Base-by-base conservation (phyloP, 768 basidiomycete genomes). In the Trametes villosa region DNA sequence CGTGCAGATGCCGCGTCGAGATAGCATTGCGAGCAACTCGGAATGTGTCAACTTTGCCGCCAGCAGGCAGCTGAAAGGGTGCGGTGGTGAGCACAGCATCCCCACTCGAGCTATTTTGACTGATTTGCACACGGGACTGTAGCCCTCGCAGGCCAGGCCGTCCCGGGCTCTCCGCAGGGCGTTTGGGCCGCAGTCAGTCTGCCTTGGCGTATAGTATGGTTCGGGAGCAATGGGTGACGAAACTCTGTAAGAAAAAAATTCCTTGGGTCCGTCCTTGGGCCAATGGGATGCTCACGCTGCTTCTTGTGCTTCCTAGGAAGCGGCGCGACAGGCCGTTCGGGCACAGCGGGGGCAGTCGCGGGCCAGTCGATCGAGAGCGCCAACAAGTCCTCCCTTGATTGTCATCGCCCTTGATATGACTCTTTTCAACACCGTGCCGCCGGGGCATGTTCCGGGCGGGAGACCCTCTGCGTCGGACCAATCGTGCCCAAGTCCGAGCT, bases 321-420 rank as follows among this genome's bases (percentile, higher is more conserved):
- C 52, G 52, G 47, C 53, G 29, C 53, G 59, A 48, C 47, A 49
- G 59, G 45, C 52, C 42, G 40, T 60, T 45, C 53, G 52, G 30
- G 44, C 29, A 13, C 36, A 40, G 52, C 42, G 57, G 40, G 41
- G 47, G 41, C 60, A 49, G 20, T 44, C 47, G 27, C 42, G 40
- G 47, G 41, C 40, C 48, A 55, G 47, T 50, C 53, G 8, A 36
- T 56, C 48, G 40, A 31, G 40, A 33, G 60, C 60, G 59, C 48
- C 59, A 36, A 45, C 47, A 36, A 41, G 47, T 30, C 53, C 53
- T 54, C 50, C 53, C 53, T 36, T 60, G 59, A 49, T 49, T 48
- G 51, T 60, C 52, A 34, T 54, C 46, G 52, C 51, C 59, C 59
- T 60, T 53, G 59, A 53, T 60, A 53, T 53, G 52, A 53, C 59